Percentiles rank a stretch among this genome's conserved stretches.
phyloP scores from a whole-genome alignment of 2,329 filamentous ascomycete genomes.

The Lasiodiplodia sp. region DNA sequence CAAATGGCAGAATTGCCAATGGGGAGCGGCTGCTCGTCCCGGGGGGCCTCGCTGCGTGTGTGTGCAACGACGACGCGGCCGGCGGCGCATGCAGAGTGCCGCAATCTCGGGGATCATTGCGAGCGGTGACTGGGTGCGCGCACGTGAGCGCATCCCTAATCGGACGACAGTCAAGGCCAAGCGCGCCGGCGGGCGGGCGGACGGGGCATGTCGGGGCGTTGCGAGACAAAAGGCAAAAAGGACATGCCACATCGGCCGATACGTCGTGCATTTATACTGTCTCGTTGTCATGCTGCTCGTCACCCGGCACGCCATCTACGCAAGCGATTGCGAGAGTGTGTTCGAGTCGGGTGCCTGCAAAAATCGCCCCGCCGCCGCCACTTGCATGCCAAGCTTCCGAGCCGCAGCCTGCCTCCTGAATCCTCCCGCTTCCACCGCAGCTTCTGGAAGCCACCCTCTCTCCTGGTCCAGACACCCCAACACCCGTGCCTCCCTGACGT shows the following conservation, averaged over 20 bases:
- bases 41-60: background rate
- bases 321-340: conserved; percentile 16
- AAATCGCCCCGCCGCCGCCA: background rate
- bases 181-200: conserved; percentile 6
- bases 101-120: conserved; percentile 26
- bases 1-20: conserved; percentile 21
- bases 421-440: background rate
- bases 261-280: conserved; percentile 22
- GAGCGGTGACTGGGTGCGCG: background rate
- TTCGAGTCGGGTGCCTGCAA: conserved; percentile 13
- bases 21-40: background rate
- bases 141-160: conserved; percentile 12
- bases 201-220: background rate
- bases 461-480: background rate
- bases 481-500: conserved; percentile 5
- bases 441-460: background rate
- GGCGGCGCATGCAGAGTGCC: conserved; percentile 10
- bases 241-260: conserved; percentile 9
- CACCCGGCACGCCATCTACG: conserved; percentile 24
- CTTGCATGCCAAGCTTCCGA: conserved; percentile 29
- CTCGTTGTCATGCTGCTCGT: conserved; percentile 1
- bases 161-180: conserved; percentile 10
- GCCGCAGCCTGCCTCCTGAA: conserved; percentile 17
- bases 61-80: conserved; percentile 6
- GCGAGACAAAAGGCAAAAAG: conserved; percentile 17